phyloP scores from a whole-genome alignment of 1,284 basidiomycete genomes.

The Trichosporon faecale region DNA sequence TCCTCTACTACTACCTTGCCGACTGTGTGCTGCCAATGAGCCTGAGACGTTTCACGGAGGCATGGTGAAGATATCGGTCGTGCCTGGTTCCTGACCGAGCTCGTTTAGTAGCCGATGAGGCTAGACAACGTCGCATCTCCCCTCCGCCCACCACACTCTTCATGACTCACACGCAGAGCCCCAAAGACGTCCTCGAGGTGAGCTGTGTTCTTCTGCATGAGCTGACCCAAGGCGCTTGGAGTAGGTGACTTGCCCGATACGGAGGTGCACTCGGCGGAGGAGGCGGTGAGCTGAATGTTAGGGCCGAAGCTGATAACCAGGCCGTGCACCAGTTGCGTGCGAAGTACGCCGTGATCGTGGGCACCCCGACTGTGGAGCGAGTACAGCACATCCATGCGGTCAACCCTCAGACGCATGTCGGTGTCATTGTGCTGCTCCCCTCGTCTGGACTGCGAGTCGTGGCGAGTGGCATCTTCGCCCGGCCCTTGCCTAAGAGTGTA shows the following conservation, averaged over 20 bases:
- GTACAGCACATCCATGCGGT: background rate
- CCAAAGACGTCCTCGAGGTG: background rate
- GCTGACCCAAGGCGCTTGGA: background rate
- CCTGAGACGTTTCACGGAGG: background rate
- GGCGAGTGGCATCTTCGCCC: slow-evolving; percentile 10
- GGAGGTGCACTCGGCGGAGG: background rate
- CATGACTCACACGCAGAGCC: background rate
- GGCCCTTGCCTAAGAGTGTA: background rate
- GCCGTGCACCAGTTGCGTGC: background rate
- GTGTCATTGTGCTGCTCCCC: slow-evolving; percentile 11
- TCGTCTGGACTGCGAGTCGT: slow-evolving; percentile 3
- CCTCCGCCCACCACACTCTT: background rate
- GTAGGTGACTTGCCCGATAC: background rate
- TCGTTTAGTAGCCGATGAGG: background rate
- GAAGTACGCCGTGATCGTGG: slow-evolving; percentile 7
- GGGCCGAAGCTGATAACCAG: background rate
- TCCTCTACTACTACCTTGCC: too few relatives aligned
- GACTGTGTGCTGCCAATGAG: too few relatives aligned
- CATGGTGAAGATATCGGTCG: background rate
- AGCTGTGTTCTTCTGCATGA: background rate
- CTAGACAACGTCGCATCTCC: background rate
- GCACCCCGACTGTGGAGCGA: slow-evolving; percentile 5
- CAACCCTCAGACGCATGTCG: slow-evolving; percentile 14
- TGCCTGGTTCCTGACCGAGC: background rate
- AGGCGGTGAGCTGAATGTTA: background rate